Conservation (phyloP, 2,329 filamentous ascomycete species). For the Talaromyces sp. region DNA sequence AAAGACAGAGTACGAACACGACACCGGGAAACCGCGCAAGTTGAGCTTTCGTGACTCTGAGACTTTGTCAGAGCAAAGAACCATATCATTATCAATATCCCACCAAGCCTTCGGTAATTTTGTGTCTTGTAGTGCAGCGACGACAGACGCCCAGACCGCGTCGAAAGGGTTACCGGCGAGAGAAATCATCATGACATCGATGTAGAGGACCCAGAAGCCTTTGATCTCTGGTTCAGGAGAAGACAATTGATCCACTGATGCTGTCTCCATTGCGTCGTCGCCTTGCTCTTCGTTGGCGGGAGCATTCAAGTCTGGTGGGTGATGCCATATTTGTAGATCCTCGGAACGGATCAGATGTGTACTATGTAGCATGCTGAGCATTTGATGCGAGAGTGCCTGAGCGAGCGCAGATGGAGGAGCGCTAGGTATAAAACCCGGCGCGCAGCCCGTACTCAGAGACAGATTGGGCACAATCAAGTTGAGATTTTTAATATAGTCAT, state of each 20-base stretch:
- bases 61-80: slow-evolving; percentile 68
- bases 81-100: slow-evolving; percentile 74
- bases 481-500: slow-evolving; percentile 44
- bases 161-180: slow-evolving; percentile 91
- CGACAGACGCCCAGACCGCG: slow-evolving; percentile 77
- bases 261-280: slow-evolving; percentile 39
- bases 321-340: slow-evolving; percentile 71
- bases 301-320: slow-evolving; percentile 41
- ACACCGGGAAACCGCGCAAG: slow-evolving; percentile 66
- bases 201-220: slow-evolving; percentile 92
- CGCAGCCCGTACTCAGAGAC: slow-evolving; percentile 85
- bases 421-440: slow-evolving; percentile 79
- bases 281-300: slow-evolving; percentile 45
- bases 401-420: slow-evolving; percentile 75
- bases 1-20: slow-evolving; percentile 77
- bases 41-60: slow-evolving; percentile 55
- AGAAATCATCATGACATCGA: slow-evolving; percentile 91
- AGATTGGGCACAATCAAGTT: slow-evolving; percentile 89
- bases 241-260: slow-evolving; percentile 27
- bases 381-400: slow-evolving; percentile 77
- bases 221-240: slow-evolving; percentile 55
- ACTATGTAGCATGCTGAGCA: slow-evolving; percentile 72
- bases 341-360: slow-evolving; percentile 63
- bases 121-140: slow-evolving; percentile 77
- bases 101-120: slow-evolving; percentile 74